Conservation (phyloP, 2,329 filamentous ascomycete genomes). For the Bipolaris bicolor region DNA sequence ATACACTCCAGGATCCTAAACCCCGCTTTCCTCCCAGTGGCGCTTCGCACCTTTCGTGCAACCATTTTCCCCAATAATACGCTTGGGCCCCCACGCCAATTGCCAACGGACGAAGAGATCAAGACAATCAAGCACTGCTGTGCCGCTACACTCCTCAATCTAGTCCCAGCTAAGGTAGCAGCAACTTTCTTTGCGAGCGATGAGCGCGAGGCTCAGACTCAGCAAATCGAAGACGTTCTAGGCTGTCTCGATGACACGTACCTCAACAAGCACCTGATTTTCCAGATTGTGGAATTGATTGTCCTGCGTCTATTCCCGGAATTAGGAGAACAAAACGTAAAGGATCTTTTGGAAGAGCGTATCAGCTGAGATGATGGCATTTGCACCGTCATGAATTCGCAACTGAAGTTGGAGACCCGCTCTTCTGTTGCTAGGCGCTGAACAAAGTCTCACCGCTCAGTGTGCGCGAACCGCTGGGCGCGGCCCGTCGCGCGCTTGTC, state of each 20-base stretch:
- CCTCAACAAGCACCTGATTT: constrained; percentile 91
- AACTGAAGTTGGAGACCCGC: neutral
- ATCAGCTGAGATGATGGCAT: constrained; percentile 49
- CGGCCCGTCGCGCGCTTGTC: constrained; percentile 15
- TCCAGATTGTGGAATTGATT: constrained; percentile 79
- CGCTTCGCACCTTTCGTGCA: constrained; percentile 72
- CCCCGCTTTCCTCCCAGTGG: constrained; percentile 52
- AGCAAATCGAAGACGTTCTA: constrained; percentile 65
- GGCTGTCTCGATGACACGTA: constrained; percentile 81
- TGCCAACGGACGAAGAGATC: constrained; percentile 65
- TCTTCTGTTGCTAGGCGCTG: constrained; percentile 8
- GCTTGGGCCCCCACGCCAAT: constrained; percentile 67
- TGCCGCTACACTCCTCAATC: constrained; percentile 62
- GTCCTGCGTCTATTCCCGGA: constrained; percentile 87
- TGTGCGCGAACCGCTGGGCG: constrained; percentile 19
- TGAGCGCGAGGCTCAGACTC: constrained; percentile 62
- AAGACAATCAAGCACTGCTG: constrained; percentile 69
- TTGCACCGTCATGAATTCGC: neutral
- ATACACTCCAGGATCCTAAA: constrained; percentile 52
- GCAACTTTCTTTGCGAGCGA: constrained; percentile 38
- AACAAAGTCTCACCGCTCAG: constrained; percentile 29
- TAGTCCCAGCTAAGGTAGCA: constrained; percentile 55
- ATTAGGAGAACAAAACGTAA: constrained; percentile 72
- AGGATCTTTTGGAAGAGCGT: constrained; percentile 76
- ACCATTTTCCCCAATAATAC: constrained; percentile 87